Conservation (phyloP, 352 stramenopile genomes). For the Paralagenidium karlingii region DNA sequence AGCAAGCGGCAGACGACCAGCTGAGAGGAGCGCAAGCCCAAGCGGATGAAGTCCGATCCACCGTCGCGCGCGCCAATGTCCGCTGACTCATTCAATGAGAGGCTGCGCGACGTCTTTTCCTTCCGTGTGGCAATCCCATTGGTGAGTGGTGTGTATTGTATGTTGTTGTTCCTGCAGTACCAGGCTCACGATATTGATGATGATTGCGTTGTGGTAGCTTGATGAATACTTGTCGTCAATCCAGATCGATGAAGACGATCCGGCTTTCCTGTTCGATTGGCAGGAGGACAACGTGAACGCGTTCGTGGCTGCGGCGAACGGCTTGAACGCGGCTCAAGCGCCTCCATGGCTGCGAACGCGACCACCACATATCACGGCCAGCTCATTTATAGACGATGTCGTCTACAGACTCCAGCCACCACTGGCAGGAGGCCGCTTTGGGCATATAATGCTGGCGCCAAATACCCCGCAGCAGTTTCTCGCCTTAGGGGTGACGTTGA, state of each 20-base stretch:
- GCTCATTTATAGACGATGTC: constrained; percentile 12
- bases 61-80: constrained; percentile 6
- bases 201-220: constrained; percentile 4
- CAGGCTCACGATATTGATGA: constrained; percentile 1
- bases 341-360: constrained; percentile 8
- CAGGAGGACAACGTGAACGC: constrained; percentile 2
- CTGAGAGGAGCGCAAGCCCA: neutral
- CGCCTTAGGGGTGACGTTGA: constrained; percentile 3
- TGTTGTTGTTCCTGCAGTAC: constrained; percentile 2
- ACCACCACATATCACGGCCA: constrained; percentile 11
- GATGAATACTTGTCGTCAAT: constrained; percentile 6
- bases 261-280: constrained; percentile 5
- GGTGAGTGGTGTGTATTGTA: constrained; percentile 3
- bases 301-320: constrained; percentile 9
- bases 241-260: constrained; percentile 1
- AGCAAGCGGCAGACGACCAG: constrained; percentile 3
- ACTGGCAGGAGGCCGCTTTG: constrained; percentile 7
- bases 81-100: constrained; percentile 7
- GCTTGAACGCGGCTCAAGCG: constrained; percentile 2
- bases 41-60: constrained; percentile 6
- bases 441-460: constrained; percentile 7
- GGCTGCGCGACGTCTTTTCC: constrained; percentile 3
- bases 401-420: constrained; percentile 6
- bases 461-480: constrained; percentile 8
- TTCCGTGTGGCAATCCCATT: constrained; percentile 2